phyloP scores from a whole-genome alignment of 257 asterid genomes.

The Solanum arcanum region DNA sequence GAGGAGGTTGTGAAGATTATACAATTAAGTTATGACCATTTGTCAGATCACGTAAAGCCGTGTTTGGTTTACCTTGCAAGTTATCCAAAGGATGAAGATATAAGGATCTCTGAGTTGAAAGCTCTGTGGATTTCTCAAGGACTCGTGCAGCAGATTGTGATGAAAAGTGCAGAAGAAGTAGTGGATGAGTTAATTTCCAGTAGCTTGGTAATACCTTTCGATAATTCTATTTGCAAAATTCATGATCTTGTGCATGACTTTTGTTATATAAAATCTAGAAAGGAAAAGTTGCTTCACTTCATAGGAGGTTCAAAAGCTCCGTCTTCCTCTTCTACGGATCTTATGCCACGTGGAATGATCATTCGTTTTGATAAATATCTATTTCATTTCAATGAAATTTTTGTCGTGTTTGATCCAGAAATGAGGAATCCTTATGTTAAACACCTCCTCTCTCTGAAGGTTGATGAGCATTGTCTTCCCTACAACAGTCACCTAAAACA shows the following conservation, averaged over 20 bases:
- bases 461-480: background rate
- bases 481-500: background rate
- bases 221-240: background rate
- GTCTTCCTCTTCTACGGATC: background rate
- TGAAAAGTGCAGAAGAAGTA: background rate
- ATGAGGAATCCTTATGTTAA: background rate
- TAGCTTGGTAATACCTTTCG: constrained; percentile 4
- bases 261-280: constrained; percentile 6
- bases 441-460: background rate
- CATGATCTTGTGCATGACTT: constrained; percentile 13
- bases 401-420: background rate
- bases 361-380: background rate
- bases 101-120: background rate
- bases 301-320: background rate
- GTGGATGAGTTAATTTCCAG: constrained; percentile 6
- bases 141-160: background rate
- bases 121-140: constrained; percentile 21
- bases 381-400: background rate
- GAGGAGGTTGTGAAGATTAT: background rate
- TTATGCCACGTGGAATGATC: background rate
- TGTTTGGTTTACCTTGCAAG: constrained; percentile 21
- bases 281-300: background rate
- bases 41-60: constrained; percentile 11
- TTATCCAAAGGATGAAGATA: background rate
- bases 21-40: constrained; percentile 15